These are phyloP conservation scores for Ophiostoma sp. DNA, from an alignment of 2,329 filamentous ascomycete species.

Conservation along the genomic window DNA sequence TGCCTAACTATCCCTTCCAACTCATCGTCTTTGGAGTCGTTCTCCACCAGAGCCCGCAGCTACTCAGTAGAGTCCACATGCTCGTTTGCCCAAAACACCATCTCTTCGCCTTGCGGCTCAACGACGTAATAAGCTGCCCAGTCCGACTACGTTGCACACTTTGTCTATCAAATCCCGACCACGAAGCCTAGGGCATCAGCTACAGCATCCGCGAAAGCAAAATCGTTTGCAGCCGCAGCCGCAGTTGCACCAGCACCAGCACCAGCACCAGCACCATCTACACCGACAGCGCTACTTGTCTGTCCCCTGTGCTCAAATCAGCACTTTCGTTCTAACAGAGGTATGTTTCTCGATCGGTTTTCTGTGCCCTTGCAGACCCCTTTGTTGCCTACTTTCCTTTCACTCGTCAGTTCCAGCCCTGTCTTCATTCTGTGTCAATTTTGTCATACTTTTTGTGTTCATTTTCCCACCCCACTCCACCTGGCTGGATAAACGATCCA, in stretches of 20 bases:
- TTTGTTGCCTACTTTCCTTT: not conserved
- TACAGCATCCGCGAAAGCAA: not conserved
- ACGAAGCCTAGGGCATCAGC: not conserved
- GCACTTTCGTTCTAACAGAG: not conserved
- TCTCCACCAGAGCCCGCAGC: not conserved
- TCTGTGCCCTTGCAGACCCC: not conserved
- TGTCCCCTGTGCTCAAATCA: not conserved
- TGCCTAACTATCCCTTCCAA: not conserved
- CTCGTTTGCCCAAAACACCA: not conserved
- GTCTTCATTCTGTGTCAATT: not conserved
- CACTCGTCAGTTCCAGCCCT: not conserved
- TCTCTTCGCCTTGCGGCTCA: conserved; percentile 1
- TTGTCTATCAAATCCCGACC: not conserved
- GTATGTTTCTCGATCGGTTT: not conserved
- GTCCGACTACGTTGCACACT: not conserved
- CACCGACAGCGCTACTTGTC: not conserved
- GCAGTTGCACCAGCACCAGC: not conserved
- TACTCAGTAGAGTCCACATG: not conserved
- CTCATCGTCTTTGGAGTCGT: not conserved
- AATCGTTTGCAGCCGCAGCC: not conserved
- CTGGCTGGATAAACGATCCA: conserved; percentile 22
- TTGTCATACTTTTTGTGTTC: not conserved
- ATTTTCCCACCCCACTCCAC: not conserved
- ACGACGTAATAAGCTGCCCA: conserved; percentile 15
- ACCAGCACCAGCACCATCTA: not conserved